Base-by-base conservation (phyloP, 2,329 filamentous ascomycete species). In the Penicillium olsonii region DNA sequence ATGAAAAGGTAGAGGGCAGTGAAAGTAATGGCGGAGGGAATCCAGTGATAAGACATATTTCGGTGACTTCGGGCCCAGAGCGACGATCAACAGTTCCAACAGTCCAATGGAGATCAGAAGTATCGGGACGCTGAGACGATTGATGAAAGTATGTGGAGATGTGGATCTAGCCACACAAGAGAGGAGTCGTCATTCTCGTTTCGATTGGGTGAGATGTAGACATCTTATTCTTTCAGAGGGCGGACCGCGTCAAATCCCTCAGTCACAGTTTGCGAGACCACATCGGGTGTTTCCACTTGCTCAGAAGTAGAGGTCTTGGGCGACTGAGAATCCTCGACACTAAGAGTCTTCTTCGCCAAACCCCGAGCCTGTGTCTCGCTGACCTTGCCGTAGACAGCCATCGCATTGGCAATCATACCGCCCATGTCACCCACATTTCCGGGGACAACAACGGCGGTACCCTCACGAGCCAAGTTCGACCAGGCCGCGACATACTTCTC, bases 401-500 rank as follows among this genome's bases (percentile, higher is more conserved):
- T 85, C 2, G 92, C 94, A 15, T 90, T 95, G 33, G 94, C 92
- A 70, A 99, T 97, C 92, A 99, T 96, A 60, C 90, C 85, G 46
- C 90, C 87, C 61, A 99, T 92, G 68, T 99, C 94, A 53, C 94
- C 94, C 31, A 99, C 90, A 66, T 99, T 97, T 10, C 94, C 94
- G 0, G 94, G 94, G 12, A 99, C 92, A 17, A 99, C 90, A 22
- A 99, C 87, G 4, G 91, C 89, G 3, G 94, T 99, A 62, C 94
- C 90, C 77, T 99, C 92, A 75, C 92, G 94, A 42, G 94, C 94
- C 61, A 99, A 78, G 68, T 92, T 90, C 60, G 83, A 87, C 66
- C 97, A 99, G 4, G 94, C 94, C 38, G 95, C 92, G 44, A 99
- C 94, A 64, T 99, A 99, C 75, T 96, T 96, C 81, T 99, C 94